Conservation (phyloP, 2,329 filamentous ascomycete genomes). For the Aspergillus aculeatinus region DNA sequence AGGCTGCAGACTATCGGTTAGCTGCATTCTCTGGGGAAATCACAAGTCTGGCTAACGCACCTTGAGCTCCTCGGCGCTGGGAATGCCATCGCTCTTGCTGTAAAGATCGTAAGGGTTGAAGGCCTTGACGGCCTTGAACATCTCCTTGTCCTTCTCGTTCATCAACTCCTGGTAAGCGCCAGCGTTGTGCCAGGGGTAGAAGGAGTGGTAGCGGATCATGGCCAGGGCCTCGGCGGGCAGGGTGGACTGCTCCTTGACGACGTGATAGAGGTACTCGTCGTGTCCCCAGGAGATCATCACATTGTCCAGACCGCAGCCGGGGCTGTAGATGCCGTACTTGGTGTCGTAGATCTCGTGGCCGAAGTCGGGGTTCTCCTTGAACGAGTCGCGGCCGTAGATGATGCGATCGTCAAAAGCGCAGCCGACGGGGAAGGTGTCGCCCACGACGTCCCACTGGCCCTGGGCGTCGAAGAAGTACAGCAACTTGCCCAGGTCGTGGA, state of each 20-base stretch:
- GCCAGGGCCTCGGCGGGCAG: constrained; percentile 80
- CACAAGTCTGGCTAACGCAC: constrained; percentile 35
- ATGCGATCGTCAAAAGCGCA: constrained; percentile 63
- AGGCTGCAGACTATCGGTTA: constrained; percentile 45
- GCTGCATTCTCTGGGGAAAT: not conserved
- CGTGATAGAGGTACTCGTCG: constrained; percentile 63
- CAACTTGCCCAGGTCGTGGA: constrained; percentile 49
- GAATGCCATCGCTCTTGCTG: constrained; percentile 83
- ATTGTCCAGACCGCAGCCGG: constrained; percentile 79
- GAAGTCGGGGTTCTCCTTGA: constrained; percentile 72
- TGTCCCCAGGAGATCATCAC: constrained; percentile 84
- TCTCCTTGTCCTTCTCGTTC: constrained; percentile 74
- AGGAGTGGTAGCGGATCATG: constrained; percentile 91
- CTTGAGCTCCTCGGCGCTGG: constrained; percentile 74
- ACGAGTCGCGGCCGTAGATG: constrained; percentile 74
- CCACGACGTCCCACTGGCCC: constrained; percentile 92
- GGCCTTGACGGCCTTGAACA: constrained; percentile 76
- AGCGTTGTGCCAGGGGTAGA: constrained; percentile 87
- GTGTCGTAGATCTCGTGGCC: constrained; percentile 70
- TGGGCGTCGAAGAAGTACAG: constrained; percentile 64
- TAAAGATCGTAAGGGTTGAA: constrained; percentile 93
- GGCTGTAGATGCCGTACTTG: constrained; percentile 74
- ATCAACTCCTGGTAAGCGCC: constrained; percentile 80
- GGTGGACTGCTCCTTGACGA: constrained; percentile 77
- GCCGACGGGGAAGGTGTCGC: constrained; percentile 53